A percentile compares a stretch with the other conserved stretches of the same genome.
Conservation (phyloP, 768 basidiomycete species). For the Suillus plorans region DNA sequence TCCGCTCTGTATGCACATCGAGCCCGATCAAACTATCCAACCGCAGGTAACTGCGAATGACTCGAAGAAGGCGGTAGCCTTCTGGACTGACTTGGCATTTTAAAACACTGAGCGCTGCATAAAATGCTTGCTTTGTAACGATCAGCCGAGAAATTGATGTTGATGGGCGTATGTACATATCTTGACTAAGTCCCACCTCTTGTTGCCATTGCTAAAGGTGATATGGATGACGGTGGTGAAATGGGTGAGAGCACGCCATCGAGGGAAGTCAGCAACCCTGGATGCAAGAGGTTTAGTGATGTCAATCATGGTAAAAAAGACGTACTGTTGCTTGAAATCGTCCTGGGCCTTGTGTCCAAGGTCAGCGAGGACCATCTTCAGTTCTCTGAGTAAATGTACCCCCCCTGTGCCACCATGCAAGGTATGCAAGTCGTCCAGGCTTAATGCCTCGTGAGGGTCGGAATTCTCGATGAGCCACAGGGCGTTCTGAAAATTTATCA, state of each 20-base stretch:
- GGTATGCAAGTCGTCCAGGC: conserved; percentile 40
- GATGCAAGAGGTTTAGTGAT: neutral
- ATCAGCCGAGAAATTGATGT: neutral
- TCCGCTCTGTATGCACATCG: conserved; percentile 31
- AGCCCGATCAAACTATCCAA: conserved; percentile 30
- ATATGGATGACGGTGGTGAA: conserved; percentile 26
- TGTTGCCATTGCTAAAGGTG: conserved; percentile 35
- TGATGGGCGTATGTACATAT: conserved; percentile 15
- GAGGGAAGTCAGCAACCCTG: conserved; percentile 31
- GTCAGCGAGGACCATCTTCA: conserved; percentile 21
- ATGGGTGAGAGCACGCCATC: conserved; percentile 35
- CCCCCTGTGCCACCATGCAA: conserved; percentile 31
- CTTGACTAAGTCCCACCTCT: conserved; percentile 36
- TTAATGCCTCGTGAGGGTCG: conserved; percentile 33
- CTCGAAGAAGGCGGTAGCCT: conserved; percentile 27
- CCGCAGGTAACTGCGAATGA: conserved; percentile 31
- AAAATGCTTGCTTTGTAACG: neutral
- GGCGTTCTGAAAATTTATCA: conserved; percentile 30
- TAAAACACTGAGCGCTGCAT: neutral
- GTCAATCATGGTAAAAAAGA: too few species aligned
- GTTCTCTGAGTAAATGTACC: conserved; percentile 28
- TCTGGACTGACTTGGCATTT: neutral
- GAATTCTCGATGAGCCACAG: conserved; percentile 38
- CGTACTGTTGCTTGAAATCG: neutral
- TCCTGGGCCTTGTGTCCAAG: conserved; percentile 1